phyloP scores from a whole-genome alignment of 257 asterid genomes.

The Orobanche coerulescens region DNA sequence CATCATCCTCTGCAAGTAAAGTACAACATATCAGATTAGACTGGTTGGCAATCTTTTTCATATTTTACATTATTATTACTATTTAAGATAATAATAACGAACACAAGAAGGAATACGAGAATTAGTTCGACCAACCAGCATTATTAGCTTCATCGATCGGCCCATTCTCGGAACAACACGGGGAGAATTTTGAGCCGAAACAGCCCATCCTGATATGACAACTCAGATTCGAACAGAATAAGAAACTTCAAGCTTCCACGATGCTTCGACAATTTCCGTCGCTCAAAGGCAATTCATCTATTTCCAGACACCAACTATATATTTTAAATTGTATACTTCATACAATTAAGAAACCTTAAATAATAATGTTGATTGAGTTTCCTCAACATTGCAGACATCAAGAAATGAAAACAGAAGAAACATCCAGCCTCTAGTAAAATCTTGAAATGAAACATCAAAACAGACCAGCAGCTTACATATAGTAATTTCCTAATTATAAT shows the following conservation, averaged over 20 bases:
- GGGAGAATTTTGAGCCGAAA: constrained; percentile 35
- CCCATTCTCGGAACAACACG: constrained; percentile 47
- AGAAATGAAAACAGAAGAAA: not conserved
- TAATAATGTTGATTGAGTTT: constrained; percentile 2
- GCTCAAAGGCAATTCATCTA: constrained; percentile 24
- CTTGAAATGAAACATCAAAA: not conserved
- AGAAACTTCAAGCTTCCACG: constrained; percentile 17
- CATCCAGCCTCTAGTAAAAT: too few species aligned
- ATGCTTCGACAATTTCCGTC: constrained; percentile 10
- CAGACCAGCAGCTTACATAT: not conserved
- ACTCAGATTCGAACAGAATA: constrained; percentile 11
- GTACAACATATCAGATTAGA: constrained; percentile 3
- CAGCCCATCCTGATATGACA: constrained; percentile 42
- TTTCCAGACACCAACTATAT: constrained; percentile 13
- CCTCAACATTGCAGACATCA: constrained; percentile 16
- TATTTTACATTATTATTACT: too few species aligned
- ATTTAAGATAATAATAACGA: too few species aligned
- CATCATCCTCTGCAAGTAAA: constrained; percentile 52
- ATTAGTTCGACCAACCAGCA: constrained; percentile 31
- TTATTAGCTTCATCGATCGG: constrained; percentile 33
- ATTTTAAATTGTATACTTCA: constrained; percentile 1
- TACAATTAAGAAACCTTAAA: not conserved
- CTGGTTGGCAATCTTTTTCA: not conserved
- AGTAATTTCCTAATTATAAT: not conserved
- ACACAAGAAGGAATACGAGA: not conserved